Evolutionary conservation across 768 basidiomycete genomes (phyloP), one percentile per base, ranked within the genome.

Genomic region (Rhodotorula paludigena): DNA sequence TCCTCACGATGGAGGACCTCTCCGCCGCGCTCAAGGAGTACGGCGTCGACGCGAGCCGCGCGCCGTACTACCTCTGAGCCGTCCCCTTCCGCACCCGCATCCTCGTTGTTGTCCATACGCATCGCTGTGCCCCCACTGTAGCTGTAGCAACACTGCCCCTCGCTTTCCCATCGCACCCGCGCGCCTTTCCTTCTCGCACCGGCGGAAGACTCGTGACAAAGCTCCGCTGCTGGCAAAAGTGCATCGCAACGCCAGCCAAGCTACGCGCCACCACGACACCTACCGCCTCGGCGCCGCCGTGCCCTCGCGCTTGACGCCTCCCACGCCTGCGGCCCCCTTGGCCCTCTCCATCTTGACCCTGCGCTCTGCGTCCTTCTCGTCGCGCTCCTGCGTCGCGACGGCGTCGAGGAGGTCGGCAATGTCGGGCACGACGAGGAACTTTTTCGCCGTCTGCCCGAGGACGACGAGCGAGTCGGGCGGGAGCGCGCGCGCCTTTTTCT

Each of bases 1-100:
- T 92, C 0, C 80, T 99, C 71, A 96, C 91, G 28, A 97, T 98
- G 92, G 96, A 99, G 60, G 96, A 99, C 77, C 82, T 99, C 42
- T 89, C 89, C 66, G 82, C 91, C 10, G 96, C 96, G 3, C 83
- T 99, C 39, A 83, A 84, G n/a, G 96, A 99, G 78, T 96, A 98
- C 74, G 94, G 94, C 10, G 91, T 99, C 74, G 92, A 89, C 73
- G 84, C 90, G 21, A 86, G 88, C 77, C 94, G 96, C 74, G 92
- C 94, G 23, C 92, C 97, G 68, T 97, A 92, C 79, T 97, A 89
- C 79, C 82, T 92, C 79, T 92, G 59, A 65, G 7, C 45, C 23
- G 32, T 8, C 15, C 36, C 21, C 51, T 8, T 36, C 44, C 38
- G 41, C 48, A 23, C n/a, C 36, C 42, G 20, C 42, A 20, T 21